Base-by-base conservation (phyloP, 2,329 filamentous ascomycete species). In the Fusarium praegraminearum region DNA sequence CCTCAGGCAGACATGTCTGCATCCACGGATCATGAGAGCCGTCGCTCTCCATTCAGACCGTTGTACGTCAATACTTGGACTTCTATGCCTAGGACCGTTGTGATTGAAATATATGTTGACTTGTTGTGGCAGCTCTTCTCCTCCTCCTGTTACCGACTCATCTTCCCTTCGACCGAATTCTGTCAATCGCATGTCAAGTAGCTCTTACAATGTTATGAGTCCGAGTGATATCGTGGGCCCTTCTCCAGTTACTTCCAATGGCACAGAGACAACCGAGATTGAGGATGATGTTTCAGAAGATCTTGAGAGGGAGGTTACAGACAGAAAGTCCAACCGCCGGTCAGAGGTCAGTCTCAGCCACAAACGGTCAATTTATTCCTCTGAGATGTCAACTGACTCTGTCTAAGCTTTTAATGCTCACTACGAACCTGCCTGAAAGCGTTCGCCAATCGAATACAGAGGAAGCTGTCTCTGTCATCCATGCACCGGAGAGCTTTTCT, bases 401-500 rank as follows among this genome's bases (percentile, higher is more conserved):
- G 30, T 28, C 13, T 54, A 18, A 87, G 84, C 78, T 86, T 45
- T 78, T 84, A 58, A 84, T 86, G 81, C 79, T 89, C 18, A 83
- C 81, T 54, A 91, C 89, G 7, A 86, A 85, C 65, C 74, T 91
- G 12, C 80, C 87, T 4, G 87, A 88, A 43, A 82, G 84, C 62
- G 75, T 90, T 78, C 82, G 89, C 76, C 84, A 85, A 53, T 81
- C 82, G 55, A 86, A 86, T 26, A 90, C 89, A 65, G 93, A 97
- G 70, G 93, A 94, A 71, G 91, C 93, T 26, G 87, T 93, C 55
- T 98, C 94, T 2, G 94, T 97, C 57, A 97, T 98, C 72, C 94
- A 97, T 83, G 93, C 93, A 18, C 94, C 94, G 0, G 86, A 93
- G 69, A 93, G 91, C 66, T 98, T 96, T 79, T 87, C 89, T 58